Evolutionary conservation across 2,329 filamentous ascomycete species (phyloP), one percentile per base, ranked within the genome.

Genomic region (Neonectria ditissima): DNA sequence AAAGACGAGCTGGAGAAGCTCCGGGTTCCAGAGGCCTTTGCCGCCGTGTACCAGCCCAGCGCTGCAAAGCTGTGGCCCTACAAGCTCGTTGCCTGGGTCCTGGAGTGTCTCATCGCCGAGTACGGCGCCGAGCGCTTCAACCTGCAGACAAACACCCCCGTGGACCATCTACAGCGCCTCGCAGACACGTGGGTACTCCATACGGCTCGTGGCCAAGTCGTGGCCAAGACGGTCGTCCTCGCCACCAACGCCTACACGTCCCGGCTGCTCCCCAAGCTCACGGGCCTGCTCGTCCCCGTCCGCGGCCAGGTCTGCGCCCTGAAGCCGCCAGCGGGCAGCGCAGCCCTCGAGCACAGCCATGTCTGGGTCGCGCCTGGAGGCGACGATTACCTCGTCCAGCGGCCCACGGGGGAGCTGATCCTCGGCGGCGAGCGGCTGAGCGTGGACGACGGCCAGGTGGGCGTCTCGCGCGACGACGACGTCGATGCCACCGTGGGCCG

Each of bases 181-280:
- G 72, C 63, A 1, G 66, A 61, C 10, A 73, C 74, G 3, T 94
- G 91, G 88, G 82, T 83, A 0, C 80, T 93, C 0, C 81, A 88
- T 50, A 97, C 93, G 0, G 78, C 83, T 0, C 87, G 93, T 22
- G 94, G 93, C n/a, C 81, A 79, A 44, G 84, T 97, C 59, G 75
- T 76, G 0, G 83, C 93, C 1, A 79, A 81, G 13, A 84, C 86
- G 34, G 87, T 97, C 20, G 83, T 97, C 18, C 84, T 97, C 16
- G 91, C 92, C 5, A 95, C 91, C 1, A 97, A 97, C 74, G 94
- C 83, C 4, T 97, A 97, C 77, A 94, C 93, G 0, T 92, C 92
- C 1, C 85, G 89, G 64, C 83, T 97, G 4, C 80, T 95, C 2
- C 92, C 92, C 0, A 75, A 81, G 34, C 90, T 95, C 69, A 82